Evolutionary conservation across 2,329 filamentous ascomycete species (phyloP), one percentile per base, ranked within the genome.

Genomic region (Sordariomycetes sp.): DNA sequence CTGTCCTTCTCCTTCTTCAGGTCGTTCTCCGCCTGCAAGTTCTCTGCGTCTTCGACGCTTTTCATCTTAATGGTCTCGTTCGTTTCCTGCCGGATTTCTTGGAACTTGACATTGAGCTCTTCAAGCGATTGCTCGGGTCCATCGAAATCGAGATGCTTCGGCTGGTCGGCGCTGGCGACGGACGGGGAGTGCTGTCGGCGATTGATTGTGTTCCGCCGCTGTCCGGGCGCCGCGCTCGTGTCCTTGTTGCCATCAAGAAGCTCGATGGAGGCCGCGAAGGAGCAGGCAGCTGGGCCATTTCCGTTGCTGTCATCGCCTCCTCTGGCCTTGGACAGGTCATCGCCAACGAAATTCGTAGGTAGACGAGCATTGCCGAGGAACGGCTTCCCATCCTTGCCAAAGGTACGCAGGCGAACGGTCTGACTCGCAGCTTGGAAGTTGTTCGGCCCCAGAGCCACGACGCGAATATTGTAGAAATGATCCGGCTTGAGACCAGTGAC

Each of bases 361-460:
- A 78, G 49, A 19, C 72, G 66, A 2, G 68, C 65, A 44, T 70
- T 69, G 29, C 70, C 72, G 12, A 79, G 60, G 25, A 70, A 63
- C n/a, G 76, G 77, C 20, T 70, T 70, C 35, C 75, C 76, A 56
- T 81, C 78, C 45, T 64, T 68, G 51, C 65, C 72, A 54, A 73
- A 79, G 30, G 92, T 96, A 46, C 83, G 76, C 35, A 98, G 68
- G 35, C 92, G 82, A 42, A 96, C 79, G 24, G 93, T 77, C 5
- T 78, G 72, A 55, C 92, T 95, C 24, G 86, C 83, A 1, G 88
- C 86, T 51, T 94, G 86, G 49, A 96, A 96, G 56, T 92, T 93
- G 46, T 88, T 86, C 20, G 82, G 76, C 32, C 90, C 94, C 35
- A 95, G 82, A 25, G 90, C 86, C 45, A 95, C 84, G 35, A 96